Evolutionary conservation across 495 filamentous ascomycete species (phyloP).

Genomic region (Trichoderma gamsii): DNA sequence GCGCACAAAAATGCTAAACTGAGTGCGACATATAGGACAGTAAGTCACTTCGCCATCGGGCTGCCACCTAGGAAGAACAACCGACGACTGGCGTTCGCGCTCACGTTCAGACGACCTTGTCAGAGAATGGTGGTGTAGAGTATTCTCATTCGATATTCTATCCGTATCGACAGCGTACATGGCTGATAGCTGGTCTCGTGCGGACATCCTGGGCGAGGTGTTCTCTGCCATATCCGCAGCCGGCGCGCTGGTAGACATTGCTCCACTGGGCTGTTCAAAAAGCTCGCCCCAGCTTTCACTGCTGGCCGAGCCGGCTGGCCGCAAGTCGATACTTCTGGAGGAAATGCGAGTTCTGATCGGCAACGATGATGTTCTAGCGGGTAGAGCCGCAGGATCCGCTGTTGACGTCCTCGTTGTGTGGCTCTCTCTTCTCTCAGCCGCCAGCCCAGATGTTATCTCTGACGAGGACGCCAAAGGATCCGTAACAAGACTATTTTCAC

Average conservation of each 20-base stretch:
- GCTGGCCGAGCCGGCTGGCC: not conserved
- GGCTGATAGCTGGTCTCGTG: constrained; percentile 2
- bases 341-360: not conserved
- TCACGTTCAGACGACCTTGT: not conserved
- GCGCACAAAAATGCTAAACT: constrained; percentile 80
- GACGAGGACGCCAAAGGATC: not conserved
- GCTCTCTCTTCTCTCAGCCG: not conserved
- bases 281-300: not conserved
- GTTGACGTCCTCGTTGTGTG: not conserved
- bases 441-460: not conserved
- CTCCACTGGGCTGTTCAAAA: not conserved
- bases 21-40: constrained; percentile 74
- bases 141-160: not conserved
- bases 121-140: not conserved
- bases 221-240: not conserved
- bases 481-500: not conserved
- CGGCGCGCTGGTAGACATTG: not conserved
- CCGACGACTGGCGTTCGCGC: constrained; percentile 20
- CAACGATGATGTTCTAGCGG: not conserved
- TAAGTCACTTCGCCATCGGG: constrained; percentile 69
- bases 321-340: constrained; percentile 5
- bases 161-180: not conserved
- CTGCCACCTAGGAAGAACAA: constrained; percentile 71
- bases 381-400: not conserved
- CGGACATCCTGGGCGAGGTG: not conserved